These are phyloP conservation scores for Cryptosporidium meleagridis DNA, from an alignment of 169 alveolate species.

Conservation along the genomic window DNA sequence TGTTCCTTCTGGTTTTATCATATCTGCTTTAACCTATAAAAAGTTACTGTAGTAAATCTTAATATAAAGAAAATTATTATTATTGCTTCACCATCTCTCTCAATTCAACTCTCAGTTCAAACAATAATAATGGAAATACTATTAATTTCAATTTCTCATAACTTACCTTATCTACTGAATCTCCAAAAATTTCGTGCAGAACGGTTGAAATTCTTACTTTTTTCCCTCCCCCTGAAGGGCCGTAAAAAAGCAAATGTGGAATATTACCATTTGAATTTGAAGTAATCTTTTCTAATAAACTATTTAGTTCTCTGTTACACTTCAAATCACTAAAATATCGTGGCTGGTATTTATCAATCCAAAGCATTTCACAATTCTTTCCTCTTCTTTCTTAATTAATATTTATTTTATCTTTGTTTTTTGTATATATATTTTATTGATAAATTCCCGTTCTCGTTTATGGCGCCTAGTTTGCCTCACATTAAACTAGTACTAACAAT, in stretches of 20 bases:
- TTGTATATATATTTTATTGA: not conserved
- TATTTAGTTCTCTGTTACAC: slow-evolving; percentile 87
- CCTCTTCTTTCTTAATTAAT: no score
- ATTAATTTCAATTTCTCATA: not conserved
- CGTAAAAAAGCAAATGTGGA: slow-evolving; percentile 97
- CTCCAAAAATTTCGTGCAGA: slow-evolving; percentile 92
- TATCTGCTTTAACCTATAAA: slow-evolving; percentile 85
- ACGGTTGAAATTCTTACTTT: slow-evolving; percentile 93
- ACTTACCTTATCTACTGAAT: slow-evolving; percentile 82
- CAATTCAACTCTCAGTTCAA: not conserved
- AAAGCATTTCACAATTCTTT: slow-evolving; percentile 80
- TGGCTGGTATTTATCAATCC: slow-evolving; percentile 96
- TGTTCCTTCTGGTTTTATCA: slow-evolving; percentile 82
- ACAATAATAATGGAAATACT: slow-evolving; percentile 23
- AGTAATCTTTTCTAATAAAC: slow-evolving; percentile 86
- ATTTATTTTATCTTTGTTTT: not conserved
- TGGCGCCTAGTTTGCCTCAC: not conserved
- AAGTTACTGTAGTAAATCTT: not conserved
- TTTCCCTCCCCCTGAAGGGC: slow-evolving; percentile 99
- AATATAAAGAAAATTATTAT: not conserved
- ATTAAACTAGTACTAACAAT: not conserved
- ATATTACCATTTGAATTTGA: slow-evolving; percentile 88
- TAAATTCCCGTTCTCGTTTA: not conserved
- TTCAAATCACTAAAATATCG: slow-evolving; percentile 84
- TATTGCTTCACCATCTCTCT: not conserved